Conservation (phyloP, 345 rosid genomes). For the Salix exigua region DNA sequence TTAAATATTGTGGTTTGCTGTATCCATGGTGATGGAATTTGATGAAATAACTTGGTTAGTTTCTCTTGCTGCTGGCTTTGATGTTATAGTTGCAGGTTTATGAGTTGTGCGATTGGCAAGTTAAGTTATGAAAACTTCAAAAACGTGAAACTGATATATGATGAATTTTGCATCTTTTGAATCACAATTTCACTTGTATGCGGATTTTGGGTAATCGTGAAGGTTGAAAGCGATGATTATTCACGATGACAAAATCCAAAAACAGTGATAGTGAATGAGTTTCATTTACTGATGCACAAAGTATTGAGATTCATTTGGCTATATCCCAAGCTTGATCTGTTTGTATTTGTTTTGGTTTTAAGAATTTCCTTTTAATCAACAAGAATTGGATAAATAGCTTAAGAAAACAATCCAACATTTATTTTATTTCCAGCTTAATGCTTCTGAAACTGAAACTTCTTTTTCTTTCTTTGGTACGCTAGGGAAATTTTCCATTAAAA, state of each 20-base stretch:
- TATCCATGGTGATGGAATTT: background rate
- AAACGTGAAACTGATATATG: background rate
- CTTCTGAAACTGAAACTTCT: background rate
- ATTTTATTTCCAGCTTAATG: background rate
- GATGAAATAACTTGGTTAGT: background rate
- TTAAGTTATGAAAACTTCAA: background rate
- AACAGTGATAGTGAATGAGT: background rate
- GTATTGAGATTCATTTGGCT: background rate
- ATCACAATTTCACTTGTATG: background rate
- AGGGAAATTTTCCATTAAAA: background rate
- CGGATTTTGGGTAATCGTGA: background rate
- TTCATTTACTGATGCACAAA: background rate
- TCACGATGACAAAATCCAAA: background rate
- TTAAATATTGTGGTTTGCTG: background rate
- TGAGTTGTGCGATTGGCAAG: background rate
- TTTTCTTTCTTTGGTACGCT: background rate
- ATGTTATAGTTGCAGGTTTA: background rate
- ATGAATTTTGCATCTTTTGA: background rate
- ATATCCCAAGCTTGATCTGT: background rate
- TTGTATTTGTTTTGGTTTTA: background rate
- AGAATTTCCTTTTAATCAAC: background rate
- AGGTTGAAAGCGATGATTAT: background rate
- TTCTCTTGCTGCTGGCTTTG: background rate
- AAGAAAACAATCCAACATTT: background rate
- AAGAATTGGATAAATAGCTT: background rate